Base-by-base conservation (phyloP, 176 grass and related monocot species). In the Poa annua region DNA sequence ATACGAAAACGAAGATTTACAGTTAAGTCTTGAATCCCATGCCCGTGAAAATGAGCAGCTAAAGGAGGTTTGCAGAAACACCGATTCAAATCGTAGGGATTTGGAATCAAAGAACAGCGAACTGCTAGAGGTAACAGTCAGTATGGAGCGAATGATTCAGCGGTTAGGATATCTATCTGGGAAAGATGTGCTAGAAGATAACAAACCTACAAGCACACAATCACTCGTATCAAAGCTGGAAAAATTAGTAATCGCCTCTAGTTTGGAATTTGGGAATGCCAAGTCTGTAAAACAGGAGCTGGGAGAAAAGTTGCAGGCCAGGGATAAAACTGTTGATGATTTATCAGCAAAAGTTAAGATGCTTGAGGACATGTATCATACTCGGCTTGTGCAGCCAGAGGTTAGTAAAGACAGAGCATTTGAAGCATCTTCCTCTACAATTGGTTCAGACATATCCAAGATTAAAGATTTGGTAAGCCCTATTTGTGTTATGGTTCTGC, bases 1-100 rank as follows among this genome's bases (percentile, higher is more conserved):
- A 74, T 80, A 85, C 39, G 90, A 95, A 88, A 98, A 98, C 32
- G 91, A 84, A 80, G 91, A 92, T 89, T 88, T 98, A 79, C 96
- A 92, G 63, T 85, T 92, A 80, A 88, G 67, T 84, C 45, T 95
- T 84, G 85, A 86, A 75, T 95, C 92, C 5, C 90, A 86, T 88
- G 39, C 81, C 49, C 85, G 42, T 51, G 91, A 98, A 86, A 88
- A 83, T 48, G 85, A 98, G 81, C 81, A 91, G 56, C 89, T 95
- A 76, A 95, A 91, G 83, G 81, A 86, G 81, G 77, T 60, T 64
- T 84, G 68, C 64, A 90, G 92, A 88, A 84, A 76, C 26, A 82
- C n/a, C 47, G 72, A 88, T 79, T 80, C 76, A 63, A 83, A 77
- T 49, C 44, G 68, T 88, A 75, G 85, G 63, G 87, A 92, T 6